Percentiles rank a stretch among this genome's conserved stretches.
These are phyloP conservation scores for Lachancea kluyveri DNA, from an alignment of 805 yeast genomes.

Conservation along the genomic window DNA sequence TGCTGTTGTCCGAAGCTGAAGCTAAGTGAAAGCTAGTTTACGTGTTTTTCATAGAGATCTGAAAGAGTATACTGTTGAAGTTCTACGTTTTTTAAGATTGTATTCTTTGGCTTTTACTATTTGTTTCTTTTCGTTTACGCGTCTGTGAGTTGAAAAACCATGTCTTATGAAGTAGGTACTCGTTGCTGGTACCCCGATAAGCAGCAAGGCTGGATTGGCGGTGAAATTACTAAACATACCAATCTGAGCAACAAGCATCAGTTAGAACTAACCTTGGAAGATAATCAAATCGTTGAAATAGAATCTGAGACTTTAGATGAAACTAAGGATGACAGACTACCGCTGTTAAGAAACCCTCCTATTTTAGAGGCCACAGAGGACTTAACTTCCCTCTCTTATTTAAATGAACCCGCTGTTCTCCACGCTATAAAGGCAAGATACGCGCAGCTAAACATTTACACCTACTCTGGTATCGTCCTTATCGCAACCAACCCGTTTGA, in stretches of 20 bases:
- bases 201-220: conserved; percentile 67
- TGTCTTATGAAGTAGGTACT: conserved; percentile 49
- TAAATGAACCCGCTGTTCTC: conserved; percentile 93
- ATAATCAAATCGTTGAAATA: conserved; percentile 41
- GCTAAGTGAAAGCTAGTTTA: too few species aligned
- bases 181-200: conserved; percentile 77
- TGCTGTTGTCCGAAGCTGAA: too few species aligned
- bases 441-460: conserved; percentile 83
- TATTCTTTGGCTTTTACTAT: too few species aligned
- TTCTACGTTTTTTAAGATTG: too few species aligned
- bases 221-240: conserved; percentile 46
- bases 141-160: too few species aligned
- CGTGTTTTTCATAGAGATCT: too few species aligned
- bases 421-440: conserved; percentile 90
- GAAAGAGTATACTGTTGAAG: too few species aligned
- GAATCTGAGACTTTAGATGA: conserved; percentile 36
- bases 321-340: conserved; percentile 41
- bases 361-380: conserved; percentile 91
- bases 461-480: conserved; percentile 93
- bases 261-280: conserved; percentile 48
- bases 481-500: conserved; percentile 97
- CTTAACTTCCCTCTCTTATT: conserved; percentile 81
- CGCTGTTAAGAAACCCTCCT: conserved; percentile 86
- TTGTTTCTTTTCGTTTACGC: too few species aligned
- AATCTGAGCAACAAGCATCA: conserved; percentile 37